phyloP scores from a whole-genome alignment of 176 grass and related monocot species.

The Triticum timopheevii region DNA sequence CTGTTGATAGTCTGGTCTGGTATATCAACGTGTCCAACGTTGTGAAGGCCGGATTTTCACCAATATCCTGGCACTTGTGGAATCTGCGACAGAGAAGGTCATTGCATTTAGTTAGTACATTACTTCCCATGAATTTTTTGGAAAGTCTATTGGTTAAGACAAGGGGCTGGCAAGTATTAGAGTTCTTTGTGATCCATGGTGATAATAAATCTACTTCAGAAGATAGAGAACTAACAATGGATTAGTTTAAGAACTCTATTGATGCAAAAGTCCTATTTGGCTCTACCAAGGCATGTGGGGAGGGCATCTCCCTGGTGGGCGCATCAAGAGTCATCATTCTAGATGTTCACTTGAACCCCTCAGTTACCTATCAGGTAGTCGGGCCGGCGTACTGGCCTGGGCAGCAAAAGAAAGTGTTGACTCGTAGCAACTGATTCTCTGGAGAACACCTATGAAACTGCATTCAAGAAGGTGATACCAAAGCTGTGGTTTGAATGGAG shows the following conservation, averaged over 20 bases:
- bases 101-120: slow-evolving; percentile 79
- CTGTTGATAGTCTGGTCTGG: slow-evolving; percentile 50
- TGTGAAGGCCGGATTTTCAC: slow-evolving; percentile 79
- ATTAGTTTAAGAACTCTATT: slow-evolving; percentile 77
- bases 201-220: slow-evolving; percentile 56
- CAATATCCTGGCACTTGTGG: slow-evolving; percentile 67
- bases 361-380: slow-evolving; percentile 83
- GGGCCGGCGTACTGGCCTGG: too few species aligned
- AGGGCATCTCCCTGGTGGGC: slow-evolving; percentile 71
- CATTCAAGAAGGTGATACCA: slow-evolving; percentile 78
- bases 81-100: slow-evolving; percentile 56
- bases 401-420: slow-evolving; percentile 67
- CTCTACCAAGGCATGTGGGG: slow-evolving; percentile 93
- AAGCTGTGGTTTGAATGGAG: slow-evolving; percentile 98
- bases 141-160: slow-evolving; percentile 71
- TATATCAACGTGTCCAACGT: slow-evolving; percentile 49
- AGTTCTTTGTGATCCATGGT: slow-evolving; percentile 83
- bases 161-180: slow-evolving; percentile 79
- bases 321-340: slow-evolving; percentile 85
- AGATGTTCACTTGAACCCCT: slow-evolving; percentile 81
- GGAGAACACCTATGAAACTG: slow-evolving; percentile 47
- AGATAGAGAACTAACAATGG: slow-evolving; percentile 67
- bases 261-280: slow-evolving; percentile 89
- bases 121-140: slow-evolving; percentile 76
- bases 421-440: slow-evolving; percentile 74